These are phyloP conservation scores for Funneliformis geosporum DNA, from an alignment of 192 early-diverging fungal genomes.

Conservation along the genomic window DNA sequence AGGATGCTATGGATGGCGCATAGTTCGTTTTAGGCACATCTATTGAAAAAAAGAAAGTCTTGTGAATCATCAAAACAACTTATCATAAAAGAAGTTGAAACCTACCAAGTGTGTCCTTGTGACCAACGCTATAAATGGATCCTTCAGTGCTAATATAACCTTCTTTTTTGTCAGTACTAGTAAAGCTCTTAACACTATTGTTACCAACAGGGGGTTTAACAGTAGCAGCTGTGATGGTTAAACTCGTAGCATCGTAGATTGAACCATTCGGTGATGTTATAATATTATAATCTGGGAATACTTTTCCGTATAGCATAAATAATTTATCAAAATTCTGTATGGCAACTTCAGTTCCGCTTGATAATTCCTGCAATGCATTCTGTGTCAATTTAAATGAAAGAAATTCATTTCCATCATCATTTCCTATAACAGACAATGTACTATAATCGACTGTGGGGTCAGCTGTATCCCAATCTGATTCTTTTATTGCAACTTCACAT, in stretches of 20 bases:
- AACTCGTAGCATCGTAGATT: constrained; percentile 36
- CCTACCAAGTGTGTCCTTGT: constrained; percentile 38
- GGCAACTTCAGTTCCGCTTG: constrained; percentile 53
- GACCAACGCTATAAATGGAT: constrained; percentile 9
- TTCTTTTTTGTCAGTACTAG: constrained; percentile 32
- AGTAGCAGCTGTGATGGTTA: neutral
- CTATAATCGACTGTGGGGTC: constrained; percentile 30
- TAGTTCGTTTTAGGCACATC: constrained; percentile 44
- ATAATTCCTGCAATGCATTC: constrained; percentile 50
- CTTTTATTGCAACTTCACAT: constrained; percentile 62
- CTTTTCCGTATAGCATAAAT: constrained; percentile 64
- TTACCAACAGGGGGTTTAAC: constrained; percentile 32
- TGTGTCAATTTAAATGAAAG: constrained; percentile 66
- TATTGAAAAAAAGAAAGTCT: neutral
- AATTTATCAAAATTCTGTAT: constrained; percentile 58
- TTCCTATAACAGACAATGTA: constrained; percentile 20
- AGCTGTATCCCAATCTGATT: constrained; percentile 52
- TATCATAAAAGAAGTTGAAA: no score
- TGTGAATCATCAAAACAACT: no score
- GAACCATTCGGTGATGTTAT: constrained; percentile 27
- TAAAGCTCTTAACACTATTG: constrained; percentile 35
- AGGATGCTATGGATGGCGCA: constrained; percentile 43
- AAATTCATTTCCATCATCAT: constrained; percentile 61
- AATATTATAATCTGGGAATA: constrained; percentile 42
- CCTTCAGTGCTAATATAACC: constrained; percentile 34